Evolutionary conservation across 2,329 filamentous ascomycete species (phyloP), one percentile per base, ranked within the genome.

Genomic region (Onygena corvina): DNA sequence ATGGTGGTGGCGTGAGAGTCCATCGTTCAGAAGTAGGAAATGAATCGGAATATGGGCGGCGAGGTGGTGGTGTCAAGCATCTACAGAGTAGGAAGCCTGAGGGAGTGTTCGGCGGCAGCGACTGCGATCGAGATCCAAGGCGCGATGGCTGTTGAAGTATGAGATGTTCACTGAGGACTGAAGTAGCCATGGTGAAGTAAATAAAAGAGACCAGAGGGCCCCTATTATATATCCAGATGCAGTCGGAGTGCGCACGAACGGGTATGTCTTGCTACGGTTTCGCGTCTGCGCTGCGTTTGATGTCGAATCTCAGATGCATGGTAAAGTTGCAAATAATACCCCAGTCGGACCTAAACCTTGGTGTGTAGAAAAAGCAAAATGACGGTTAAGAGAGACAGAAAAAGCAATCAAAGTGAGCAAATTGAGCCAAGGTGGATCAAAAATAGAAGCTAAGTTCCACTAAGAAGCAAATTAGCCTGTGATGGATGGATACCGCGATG

Each of bases 391-490:
- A 47, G 9, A 12, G 23, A 12, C 21, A 36, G 31, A 47, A 47
- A 47, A 36, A 36, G 30, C 14, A 47, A 47, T 2, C 35, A 47
- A 23, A 12, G 31, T 20, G 30, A 33, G 42, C 25, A 46, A 46
- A 46, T 31, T 7, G 27, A 33, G 30, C 42, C 27, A 31, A 33
- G 27, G 30, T 46, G 42, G 30, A 46, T 46, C 42, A 47, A 47
- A 47, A 47, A 47, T 35, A 47, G 46, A 30, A 47, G 46, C 30
- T 47, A 47, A 47, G 14, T 47, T 35, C 12, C 20, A 47, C 46
- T 14, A 12, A 31, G 29, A 31, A 12, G n/a, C 9, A 27, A 42
- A 42, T 42, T 42, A 42, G 27, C 38, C 38, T n/a, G 38, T 40
- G 35, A 40, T 40, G 38, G 33, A n/a, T 11, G 38, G 38, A 23